Percentiles rank a stretch among this genome's conserved stretches.
phyloP scores from a whole-genome alignment of 257 asterid species.

The Rubia yunnanensis region DNA sequence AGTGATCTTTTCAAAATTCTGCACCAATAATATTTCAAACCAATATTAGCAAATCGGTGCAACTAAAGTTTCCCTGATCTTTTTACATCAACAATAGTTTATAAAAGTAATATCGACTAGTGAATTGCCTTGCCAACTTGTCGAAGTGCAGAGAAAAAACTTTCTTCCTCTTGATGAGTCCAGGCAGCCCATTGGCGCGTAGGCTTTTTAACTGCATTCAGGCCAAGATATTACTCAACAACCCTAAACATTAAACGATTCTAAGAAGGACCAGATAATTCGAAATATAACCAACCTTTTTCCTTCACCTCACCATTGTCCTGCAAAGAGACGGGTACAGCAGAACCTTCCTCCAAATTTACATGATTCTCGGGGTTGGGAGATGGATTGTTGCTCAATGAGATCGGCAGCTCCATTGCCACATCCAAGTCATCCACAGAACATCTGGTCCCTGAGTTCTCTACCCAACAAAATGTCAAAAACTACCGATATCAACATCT shows the following conservation, averaged over 20 bases:
- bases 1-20: constrained; percentile 95
- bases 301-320: constrained; percentile 38
- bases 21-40: constrained; percentile 18
- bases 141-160: constrained; percentile 85
- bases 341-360: constrained; percentile 39
- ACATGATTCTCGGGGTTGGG: constrained; percentile 37
- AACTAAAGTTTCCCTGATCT: not conserved
- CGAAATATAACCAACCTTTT: constrained; percentile 40
- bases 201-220: constrained; percentile 53
- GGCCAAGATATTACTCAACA: not conserved
- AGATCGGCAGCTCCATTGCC: constrained; percentile 54
- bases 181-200: constrained; percentile 99
- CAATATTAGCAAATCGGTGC: constrained; percentile 12
- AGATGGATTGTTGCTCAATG: constrained; percentile 39
- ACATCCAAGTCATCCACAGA: constrained; percentile 23
- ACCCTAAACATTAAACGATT: not conserved
- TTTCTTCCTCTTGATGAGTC: constrained; percentile 99
- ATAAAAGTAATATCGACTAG: constrained; percentile 12
- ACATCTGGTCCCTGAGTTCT: constrained; percentile 1
- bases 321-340: constrained; percentile 36
- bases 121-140: constrained; percentile 91
- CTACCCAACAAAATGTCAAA: constrained; percentile 7
- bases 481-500: not conserved
- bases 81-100: constrained; percentile 8
- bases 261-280: not conserved